A percentile compares a stretch with the other conserved stretches of the same genome.
Evolutionary conservation across 805 yeast species (phyloP).

Genomic region (Hagleromyces aurorensis): DNA sequence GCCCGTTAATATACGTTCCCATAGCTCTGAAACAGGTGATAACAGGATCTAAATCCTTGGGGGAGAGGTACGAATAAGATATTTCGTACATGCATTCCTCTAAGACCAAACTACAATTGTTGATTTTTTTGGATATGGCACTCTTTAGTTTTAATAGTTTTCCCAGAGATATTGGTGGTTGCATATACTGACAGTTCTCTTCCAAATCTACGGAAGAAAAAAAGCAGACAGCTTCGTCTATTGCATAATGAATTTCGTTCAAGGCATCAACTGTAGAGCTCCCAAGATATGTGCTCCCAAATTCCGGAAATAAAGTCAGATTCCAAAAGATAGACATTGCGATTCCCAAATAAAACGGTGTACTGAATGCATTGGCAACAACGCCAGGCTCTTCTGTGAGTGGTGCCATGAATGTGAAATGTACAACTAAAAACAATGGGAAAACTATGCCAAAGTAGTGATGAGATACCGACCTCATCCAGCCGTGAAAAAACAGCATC

Average conservation of each 20-base stretch:
- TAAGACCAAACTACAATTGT: constrained; percentile 33
- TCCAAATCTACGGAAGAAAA: constrained; percentile 28
- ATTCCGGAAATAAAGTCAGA: constrained; percentile 41
- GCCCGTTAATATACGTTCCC: constrained; percentile 33
- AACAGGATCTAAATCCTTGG: constrained; percentile 33
- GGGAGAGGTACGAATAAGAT: constrained; percentile 41
- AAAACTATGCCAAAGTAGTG: constrained; percentile 40
- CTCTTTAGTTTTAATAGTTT: constrained; percentile 31
- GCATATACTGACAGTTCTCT: constrained; percentile 11
- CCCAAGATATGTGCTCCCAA: constrained; percentile 44
- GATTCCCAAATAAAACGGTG: constrained; percentile 41
- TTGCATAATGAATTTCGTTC: constrained; percentile 34
- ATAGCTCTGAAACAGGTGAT: constrained; percentile 30
- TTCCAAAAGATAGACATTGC: constrained; percentile 39
- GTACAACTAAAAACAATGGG: constrained; percentile 42
- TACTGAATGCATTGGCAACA: constrained; percentile 33
- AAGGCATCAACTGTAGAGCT: constrained; percentile 34
- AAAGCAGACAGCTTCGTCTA: constrained; percentile 34
- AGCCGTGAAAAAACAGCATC: constrained; percentile 43
- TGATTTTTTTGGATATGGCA: constrained; percentile 29
- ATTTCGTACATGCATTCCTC: constrained; percentile 43
- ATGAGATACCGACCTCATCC: constrained; percentile 41
- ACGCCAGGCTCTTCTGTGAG: constrained; percentile 26
- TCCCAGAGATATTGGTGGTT: constrained; percentile 26
- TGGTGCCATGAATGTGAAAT: constrained; percentile 38